These are phyloP conservation scores for Aspergillus coremiiformis DNA, from an alignment of 495 filamentous ascomycete genomes.

Conservation along the genomic window DNA sequence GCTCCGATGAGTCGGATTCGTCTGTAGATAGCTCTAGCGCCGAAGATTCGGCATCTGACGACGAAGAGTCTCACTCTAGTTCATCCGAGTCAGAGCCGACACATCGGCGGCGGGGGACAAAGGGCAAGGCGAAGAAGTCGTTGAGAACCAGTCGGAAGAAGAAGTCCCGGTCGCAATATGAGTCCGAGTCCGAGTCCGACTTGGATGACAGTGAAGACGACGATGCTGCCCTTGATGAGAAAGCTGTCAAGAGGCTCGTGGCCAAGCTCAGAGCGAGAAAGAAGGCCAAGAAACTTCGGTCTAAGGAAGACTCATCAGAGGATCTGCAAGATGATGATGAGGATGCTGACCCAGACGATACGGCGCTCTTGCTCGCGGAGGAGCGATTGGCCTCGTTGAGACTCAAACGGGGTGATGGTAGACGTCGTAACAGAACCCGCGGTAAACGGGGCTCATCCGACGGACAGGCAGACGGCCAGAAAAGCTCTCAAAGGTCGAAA, in stretches of 20 bases:
- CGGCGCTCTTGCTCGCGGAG: conserved; percentile 17
- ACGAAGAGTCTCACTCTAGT: conserved; percentile 23
- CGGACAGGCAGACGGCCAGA: conserved; percentile 9
- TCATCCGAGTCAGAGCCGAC: conserved; percentile 29
- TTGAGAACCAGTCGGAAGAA: conserved; percentile 36
- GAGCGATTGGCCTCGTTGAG: conserved; percentile 18
- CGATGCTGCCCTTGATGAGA: conserved; percentile 27
- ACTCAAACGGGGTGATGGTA: conserved; percentile 13
- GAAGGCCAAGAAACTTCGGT: conserved; percentile 27
- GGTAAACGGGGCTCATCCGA: conserved; percentile 14
- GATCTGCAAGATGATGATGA: conserved; percentile 21
- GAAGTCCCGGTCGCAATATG: conserved; percentile 32
- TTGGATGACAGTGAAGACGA: conserved; percentile 23
- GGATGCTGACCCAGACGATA: conserved; percentile 12
- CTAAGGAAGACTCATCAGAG: conserved; percentile 22
- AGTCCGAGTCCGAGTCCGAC: conserved; percentile 30
- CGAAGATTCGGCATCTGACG: conserved; percentile 21
- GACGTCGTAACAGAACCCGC: conserved; percentile 15
- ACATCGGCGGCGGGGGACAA: conserved; percentile 30
- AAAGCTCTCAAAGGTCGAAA: conserved; percentile 18
- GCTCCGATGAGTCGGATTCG: conserved; percentile 18
- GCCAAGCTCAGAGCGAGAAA: conserved; percentile 44
- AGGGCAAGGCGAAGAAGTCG: conserved; percentile 40
- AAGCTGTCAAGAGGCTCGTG: conserved; percentile 40
- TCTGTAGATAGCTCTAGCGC: conserved; percentile 13